Percentiles rank a stretch among this genome's conserved stretches.
Conservation (phyloP, 257 asterid species). For the Avicennia marina region DNA sequence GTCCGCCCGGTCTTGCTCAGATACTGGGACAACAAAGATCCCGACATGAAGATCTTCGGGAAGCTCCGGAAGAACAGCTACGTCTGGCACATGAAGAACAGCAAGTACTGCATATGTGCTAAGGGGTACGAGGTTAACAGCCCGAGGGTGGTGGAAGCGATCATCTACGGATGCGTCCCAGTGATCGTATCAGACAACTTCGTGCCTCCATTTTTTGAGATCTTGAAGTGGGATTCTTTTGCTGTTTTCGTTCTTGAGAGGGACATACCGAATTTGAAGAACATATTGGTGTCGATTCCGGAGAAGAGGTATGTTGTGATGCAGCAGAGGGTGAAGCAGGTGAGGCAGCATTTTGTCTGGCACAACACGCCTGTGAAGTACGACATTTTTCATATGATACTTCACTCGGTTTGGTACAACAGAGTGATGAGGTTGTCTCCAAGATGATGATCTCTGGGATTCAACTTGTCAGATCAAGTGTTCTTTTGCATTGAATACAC, state of each 20-base stretch:
- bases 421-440: too few species aligned
- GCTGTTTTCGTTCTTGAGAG: constrained; percentile 74
- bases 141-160: constrained; percentile 93
- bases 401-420: constrained; percentile 79
- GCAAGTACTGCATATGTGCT: constrained; percentile 89
- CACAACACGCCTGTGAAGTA: too few species aligned
- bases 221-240: constrained; percentile 79
- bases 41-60: constrained; percentile 72
- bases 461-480: too few species aligned
- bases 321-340: constrained; percentile 75
- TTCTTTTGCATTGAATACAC: too few species aligned
- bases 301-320: constrained; percentile 42
- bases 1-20: constrained; percentile 67
- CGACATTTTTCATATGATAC: too few species aligned
- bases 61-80: constrained; percentile 45
- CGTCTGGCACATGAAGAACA: too few species aligned
- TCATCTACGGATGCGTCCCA: constrained; percentile 82
- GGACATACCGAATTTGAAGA: constrained; percentile 70
- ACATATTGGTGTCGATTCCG: constrained; percentile 55
- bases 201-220: constrained; percentile 76
- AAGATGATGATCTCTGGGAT: too few species aligned
- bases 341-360: constrained; percentile 85
- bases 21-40: constrained; percentile 77
- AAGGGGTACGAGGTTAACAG: constrained; percentile 83
- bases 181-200: constrained; percentile 88